Conservation (phyloP, 2,329 filamentous ascomycete species). For the Calonectria montana region DNA sequence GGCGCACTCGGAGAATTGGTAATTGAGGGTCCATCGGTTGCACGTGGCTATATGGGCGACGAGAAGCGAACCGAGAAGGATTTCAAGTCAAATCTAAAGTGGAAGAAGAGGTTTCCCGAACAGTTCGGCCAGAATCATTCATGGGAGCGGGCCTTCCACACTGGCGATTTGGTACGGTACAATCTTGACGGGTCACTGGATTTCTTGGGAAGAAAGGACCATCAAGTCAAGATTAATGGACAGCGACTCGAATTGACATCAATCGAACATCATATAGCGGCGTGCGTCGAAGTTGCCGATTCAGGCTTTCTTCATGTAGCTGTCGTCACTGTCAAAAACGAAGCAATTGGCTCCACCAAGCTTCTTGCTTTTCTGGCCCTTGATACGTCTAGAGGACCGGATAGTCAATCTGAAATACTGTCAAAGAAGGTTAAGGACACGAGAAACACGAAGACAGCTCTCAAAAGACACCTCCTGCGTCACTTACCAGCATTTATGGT, state of each 20-base stretch:
- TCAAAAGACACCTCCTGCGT: background rate
- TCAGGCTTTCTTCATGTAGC: background rate
- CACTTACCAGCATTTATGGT: background rate
- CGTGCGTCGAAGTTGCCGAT: background rate
- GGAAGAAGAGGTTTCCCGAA: background rate
- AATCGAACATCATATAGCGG: background rate
- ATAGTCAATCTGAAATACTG: background rate
- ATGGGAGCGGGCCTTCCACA: slow-evolving; percentile 1
- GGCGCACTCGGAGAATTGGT: background rate
- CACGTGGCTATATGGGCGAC: background rate
- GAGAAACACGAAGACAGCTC: background rate
- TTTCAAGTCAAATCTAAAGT: background rate
- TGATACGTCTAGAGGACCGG: background rate
- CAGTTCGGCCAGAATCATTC: background rate
- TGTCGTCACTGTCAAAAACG: background rate
- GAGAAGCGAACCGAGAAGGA: background rate
- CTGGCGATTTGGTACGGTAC: background rate
- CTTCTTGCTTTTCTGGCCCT: background rate
- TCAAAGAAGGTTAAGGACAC: background rate
- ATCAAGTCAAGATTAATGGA: background rate
- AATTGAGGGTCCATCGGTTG: background rate
- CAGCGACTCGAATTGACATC: background rate
- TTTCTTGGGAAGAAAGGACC: background rate
- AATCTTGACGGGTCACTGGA: background rate
- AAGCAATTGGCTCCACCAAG: background rate